Evolutionary conservation across 371 early-diverging fungal species (phyloP), one percentile per base, ranked within the genome.

Genomic region (Smittium mucronatum): DNA sequence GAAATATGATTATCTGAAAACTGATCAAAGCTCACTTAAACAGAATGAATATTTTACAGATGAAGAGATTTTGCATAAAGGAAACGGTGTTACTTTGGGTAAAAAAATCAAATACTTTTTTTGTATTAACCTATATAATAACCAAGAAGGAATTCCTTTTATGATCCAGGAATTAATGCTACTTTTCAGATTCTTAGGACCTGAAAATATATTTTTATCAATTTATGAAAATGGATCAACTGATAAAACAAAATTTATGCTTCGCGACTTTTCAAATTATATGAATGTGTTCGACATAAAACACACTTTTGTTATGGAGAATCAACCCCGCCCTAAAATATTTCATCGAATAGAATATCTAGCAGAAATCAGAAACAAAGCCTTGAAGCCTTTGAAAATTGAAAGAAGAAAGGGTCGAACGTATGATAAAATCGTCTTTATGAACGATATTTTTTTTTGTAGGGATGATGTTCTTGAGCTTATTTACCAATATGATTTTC

Each of bases 361-460:
- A 68, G 83, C 83, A 21, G 65, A 72, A 34, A 28, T 81, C 17
- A 78, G 83, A 34, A 83, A 83, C 73, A 67, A 68, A 0, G 84
- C 80, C 1, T 31, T 83, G 57, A 74, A 78, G 35, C 80, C 85
- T 8, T 25, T 47, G 25, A 25, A 47, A 47, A 47, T 47, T 15
- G 47, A 47, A 47, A 47, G 47, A 8, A 15, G 8, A 47, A 47
- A 47, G 8, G 47, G 47, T 15, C 47, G 25, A 15, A 47, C 8
- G 25, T 47, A 47, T 47, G 47, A 47, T 15, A 47, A 47, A 47
- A 47, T 47, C 8, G 47, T 47, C 15, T 47, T 25, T 47, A 47
- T 47, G 47, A n/a, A 84, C 74, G 83, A 84, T 64, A 73, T 83
- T 2, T 74, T 75, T 31, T 76, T 82, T 58, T 84, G 84, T 61